Evolutionary conservation across 306 rosid genomes (phyloP).

Genomic region (Pyrus communis): DNA sequence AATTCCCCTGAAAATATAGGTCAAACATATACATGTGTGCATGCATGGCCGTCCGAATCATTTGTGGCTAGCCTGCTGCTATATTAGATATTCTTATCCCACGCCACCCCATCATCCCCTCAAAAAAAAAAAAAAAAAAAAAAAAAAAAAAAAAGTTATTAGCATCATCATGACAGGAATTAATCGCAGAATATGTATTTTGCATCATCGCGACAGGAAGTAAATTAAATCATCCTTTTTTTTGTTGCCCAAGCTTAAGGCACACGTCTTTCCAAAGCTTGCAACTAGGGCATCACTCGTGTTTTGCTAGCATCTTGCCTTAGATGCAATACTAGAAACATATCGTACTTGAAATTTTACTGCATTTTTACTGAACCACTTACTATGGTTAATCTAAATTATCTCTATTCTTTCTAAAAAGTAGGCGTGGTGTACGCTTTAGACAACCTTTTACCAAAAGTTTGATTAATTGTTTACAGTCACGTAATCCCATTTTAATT

Average conservation of each 20-base stretch:
- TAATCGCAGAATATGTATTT: neutral
- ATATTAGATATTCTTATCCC: neutral
- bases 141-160: neutral
- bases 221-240: too few species aligned
- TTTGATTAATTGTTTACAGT: neutral
- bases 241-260: too few species aligned
- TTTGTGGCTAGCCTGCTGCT: neutral
- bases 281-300: too few species aligned
- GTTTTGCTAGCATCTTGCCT: too few species aligned
- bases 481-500: neutral
- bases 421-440: neutral
- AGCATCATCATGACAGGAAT: neutral
- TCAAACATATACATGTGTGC: neutral
- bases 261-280: too few species aligned
- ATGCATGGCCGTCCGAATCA: neutral
- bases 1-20: neutral
- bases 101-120: too few species aligned
- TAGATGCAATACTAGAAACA: too few species aligned
- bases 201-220: too few species aligned
- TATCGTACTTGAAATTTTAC: too few species aligned
- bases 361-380: too few species aligned
- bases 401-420: neutral
- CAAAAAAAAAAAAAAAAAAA: too few species aligned
- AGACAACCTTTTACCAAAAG: neutral
- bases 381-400: too few species aligned